phyloP scores from a whole-genome alignment of 306 rosid genomes.

The Cucurbita pepo region DNA sequence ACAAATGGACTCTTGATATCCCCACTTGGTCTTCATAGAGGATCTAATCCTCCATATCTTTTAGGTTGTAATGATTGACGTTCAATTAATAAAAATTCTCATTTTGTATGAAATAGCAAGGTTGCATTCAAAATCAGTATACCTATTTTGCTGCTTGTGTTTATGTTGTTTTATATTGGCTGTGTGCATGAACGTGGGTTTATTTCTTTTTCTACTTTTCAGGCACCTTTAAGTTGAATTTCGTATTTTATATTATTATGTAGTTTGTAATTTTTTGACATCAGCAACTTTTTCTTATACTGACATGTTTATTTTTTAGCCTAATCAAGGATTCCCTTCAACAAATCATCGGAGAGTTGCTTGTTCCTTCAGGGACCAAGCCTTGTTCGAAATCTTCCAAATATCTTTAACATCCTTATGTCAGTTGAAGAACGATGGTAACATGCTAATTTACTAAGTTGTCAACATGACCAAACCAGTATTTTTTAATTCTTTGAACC shows the following conservation, averaged over 20 bases:
- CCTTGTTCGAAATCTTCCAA: slow-evolving; percentile 81
- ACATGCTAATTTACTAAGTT: neutral
- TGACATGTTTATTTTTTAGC: slow-evolving; percentile 40
- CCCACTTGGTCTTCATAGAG: neutral
- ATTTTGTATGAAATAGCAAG: neutral
- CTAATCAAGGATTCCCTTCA: slow-evolving; percentile 77
- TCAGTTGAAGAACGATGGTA: slow-evolving; percentile 89
- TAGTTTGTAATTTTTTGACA: neutral
- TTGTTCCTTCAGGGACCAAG: slow-evolving; percentile 87
- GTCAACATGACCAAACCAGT: neutral
- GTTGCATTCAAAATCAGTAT: slow-evolving; percentile 1
- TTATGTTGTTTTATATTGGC: neutral
- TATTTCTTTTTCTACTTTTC: neutral
- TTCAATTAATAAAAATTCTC: neutral
- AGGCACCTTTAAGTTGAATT: neutral
- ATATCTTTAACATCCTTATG: slow-evolving; percentile 78
- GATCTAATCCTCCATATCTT: neutral
- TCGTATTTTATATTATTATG: neutral
- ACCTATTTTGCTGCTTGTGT: neutral
- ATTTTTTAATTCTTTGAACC: neutral
- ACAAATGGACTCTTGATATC: neutral
- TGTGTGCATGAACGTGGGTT: neutral
- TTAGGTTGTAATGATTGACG: slow-evolving; percentile 7
- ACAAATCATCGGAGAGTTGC: slow-evolving; percentile 97
- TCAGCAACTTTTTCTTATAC: slow-evolving; percentile 1